Percentiles rank a stretch among this genome's conserved stretches.
These are phyloP conservation scores for Microbotryum scabiosae DNA, from an alignment of 1,284 basidiomycete species.

Conservation along the genomic window DNA sequence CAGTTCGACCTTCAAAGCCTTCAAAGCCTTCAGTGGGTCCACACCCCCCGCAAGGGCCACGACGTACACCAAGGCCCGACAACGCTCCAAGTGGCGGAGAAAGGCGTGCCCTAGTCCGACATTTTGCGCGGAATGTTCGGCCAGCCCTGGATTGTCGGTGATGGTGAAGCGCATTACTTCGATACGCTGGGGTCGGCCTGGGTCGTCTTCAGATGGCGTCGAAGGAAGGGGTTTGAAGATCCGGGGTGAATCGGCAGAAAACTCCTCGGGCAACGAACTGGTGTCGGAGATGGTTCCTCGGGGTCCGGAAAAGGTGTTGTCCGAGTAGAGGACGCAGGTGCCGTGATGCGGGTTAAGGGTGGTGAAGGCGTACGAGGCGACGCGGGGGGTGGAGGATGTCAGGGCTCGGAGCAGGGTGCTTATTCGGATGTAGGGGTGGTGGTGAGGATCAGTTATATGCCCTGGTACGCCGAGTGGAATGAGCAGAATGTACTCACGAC, in stretches of 20 bases:
- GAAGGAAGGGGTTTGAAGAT: no score
- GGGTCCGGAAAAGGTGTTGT: constrained; percentile 54
- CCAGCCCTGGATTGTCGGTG: constrained; percentile 94
- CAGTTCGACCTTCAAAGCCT: constrained; percentile 65
- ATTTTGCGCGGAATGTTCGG: constrained; percentile 73
- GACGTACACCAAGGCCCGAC: constrained; percentile 80
- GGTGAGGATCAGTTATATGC: not conserved
- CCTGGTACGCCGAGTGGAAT: not conserved
- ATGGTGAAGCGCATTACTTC: constrained; percentile 83
- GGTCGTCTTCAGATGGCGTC: no score
- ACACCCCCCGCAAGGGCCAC: constrained; percentile 65
- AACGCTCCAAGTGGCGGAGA: constrained; percentile 85
- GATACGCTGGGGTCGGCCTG: not conserved
- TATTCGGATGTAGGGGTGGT: not conserved
- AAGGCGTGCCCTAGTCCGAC: constrained; percentile 91
- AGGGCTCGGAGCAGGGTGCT: constrained; percentile 76
- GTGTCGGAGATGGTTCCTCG: constrained; percentile 20
- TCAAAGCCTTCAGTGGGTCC: constrained; percentile 65
- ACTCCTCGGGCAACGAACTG: constrained; percentile 10
- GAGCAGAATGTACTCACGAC: constrained; percentile 32
- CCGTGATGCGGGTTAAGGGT: constrained; percentile 94
- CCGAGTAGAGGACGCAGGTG: constrained; percentile 67
- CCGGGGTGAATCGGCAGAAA: constrained; percentile 2
- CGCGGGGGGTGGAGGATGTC: constrained; percentile 77
- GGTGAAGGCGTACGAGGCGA: constrained; percentile 88